Percentiles rank a stretch among this genome's conserved stretches.
phyloP scores from a whole-genome alignment of 495 filamentous ascomycete species.

The Echria macrotheca region DNA sequence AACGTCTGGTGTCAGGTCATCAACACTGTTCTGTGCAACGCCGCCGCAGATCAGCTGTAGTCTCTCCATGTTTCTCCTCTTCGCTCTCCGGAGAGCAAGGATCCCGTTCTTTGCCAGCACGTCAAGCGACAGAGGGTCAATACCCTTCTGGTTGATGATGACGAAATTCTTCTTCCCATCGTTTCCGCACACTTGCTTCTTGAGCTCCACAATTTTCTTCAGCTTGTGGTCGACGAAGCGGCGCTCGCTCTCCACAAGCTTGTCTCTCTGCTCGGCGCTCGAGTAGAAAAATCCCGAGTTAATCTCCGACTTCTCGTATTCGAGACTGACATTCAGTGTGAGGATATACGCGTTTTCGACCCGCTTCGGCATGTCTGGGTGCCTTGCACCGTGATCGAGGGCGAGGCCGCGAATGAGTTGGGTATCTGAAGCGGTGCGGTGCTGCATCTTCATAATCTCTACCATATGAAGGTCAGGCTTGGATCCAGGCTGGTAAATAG shows the following conservation, averaged over 20 bases:
- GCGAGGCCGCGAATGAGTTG: constrained; percentile 90
- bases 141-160: constrained; percentile 98
- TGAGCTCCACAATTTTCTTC: constrained; percentile 95
- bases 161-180: constrained; percentile 96
- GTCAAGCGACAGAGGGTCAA: constrained; percentile 92
- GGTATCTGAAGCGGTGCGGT: constrained; percentile 91
- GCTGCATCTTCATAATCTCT: constrained; percentile 99
- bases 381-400: constrained; percentile 90
- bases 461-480: constrained; percentile 99
- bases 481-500: constrained; percentile 82
- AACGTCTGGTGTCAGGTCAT: constrained; percentile 81
- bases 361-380: constrained; percentile 96
- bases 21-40: constrained; percentile 87
- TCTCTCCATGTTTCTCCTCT: constrained; percentile 98
- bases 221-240: constrained; percentile 95
- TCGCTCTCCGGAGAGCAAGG: constrained; percentile 85
- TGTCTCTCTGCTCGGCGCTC: constrained; percentile 90
- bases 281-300: constrained; percentile 99
- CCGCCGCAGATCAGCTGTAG: constrained; percentile 92
- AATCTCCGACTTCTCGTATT: constrained; percentile 99
- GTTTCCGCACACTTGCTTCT: constrained; percentile 94
- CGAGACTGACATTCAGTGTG: constrained; percentile 90
- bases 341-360: constrained; percentile 94
- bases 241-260: constrained; percentile 94
- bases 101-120: constrained; percentile 97